These are phyloP conservation scores for Chaetomium cochliodes DNA, from an alignment of 495 filamentous ascomycete genomes.

Conservation along the genomic window DNA sequence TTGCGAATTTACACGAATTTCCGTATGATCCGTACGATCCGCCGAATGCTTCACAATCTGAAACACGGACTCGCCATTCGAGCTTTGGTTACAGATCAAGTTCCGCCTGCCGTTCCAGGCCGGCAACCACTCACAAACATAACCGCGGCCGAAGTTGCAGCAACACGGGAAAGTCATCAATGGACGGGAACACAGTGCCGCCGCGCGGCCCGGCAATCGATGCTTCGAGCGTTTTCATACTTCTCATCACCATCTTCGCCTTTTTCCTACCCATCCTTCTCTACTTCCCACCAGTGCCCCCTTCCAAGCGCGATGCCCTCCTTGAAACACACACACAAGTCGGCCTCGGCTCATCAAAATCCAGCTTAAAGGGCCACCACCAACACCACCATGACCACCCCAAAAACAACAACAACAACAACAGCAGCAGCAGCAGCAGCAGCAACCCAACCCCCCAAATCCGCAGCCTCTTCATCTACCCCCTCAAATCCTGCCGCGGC, in stretches of 20 bases:
- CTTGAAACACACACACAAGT: slow-evolving; percentile 45
- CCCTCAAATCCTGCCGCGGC: slow-evolving; percentile 81
- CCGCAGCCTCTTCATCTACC: slow-evolving; percentile 83
- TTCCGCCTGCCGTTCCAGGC: neutral
- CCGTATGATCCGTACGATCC: neutral
- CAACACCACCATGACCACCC: too few relatives aligned
- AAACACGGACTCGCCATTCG: neutral
- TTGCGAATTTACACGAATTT: neutral
- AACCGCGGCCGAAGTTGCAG: neutral
- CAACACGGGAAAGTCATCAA: slow-evolving; percentile 12
- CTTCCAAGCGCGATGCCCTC: slow-evolving; percentile 49
- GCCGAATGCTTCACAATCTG: slow-evolving; percentile 4
- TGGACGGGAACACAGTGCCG: slow-evolving; percentile 19
- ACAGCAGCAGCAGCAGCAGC: slow-evolving; percentile 18
- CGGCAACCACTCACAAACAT: neutral
- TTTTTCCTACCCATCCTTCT: slow-evolving; percentile 50
- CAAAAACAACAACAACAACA: slow-evolving; percentile 30
- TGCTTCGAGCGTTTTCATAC: slow-evolving; percentile 40
- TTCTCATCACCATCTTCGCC: slow-evolving; percentile 45
- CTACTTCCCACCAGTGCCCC: slow-evolving; percentile 47
- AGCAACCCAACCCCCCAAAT: slow-evolving; percentile 39
- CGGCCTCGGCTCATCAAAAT: slow-evolving; percentile 41
- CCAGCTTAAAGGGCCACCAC: slow-evolving; percentile 33
- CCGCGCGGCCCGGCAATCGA: slow-evolving; percentile 29
- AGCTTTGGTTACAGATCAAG: neutral